Evolutionary conservation across 306 rosid species (phyloP).

Genomic region (Prinsepia uniflora): DNA sequence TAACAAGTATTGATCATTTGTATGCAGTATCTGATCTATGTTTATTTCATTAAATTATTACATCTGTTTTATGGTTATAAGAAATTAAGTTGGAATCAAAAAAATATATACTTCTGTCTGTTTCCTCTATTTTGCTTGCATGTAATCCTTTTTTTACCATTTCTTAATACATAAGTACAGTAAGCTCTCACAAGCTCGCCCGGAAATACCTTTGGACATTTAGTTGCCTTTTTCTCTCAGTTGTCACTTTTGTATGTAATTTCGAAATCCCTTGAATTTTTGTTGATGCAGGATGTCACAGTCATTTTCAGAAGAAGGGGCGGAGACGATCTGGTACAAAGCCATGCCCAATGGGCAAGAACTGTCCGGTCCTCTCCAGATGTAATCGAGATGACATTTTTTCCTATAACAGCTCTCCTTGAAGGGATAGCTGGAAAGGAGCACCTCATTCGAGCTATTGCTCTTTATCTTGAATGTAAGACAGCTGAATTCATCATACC

Average conservation of each 20-base stretch:
- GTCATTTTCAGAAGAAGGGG: conserved; percentile 88
- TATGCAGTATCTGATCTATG: neutral
- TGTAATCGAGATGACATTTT: conserved; percentile 67
- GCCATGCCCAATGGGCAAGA: conserved; percentile 59
- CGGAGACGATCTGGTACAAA: conserved; percentile 85
- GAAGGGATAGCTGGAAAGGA: conserved; percentile 58
- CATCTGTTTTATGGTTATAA: neutral
- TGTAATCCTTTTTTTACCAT: neutral
- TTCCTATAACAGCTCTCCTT: conserved; percentile 63
- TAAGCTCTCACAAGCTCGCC: neutral
- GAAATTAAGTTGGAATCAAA: neutral
- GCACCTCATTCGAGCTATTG: conserved; percentile 61
- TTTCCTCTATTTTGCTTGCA: neutral
- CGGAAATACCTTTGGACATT: neutral
- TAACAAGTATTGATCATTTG: conserved; percentile 5
- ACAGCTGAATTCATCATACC: conserved; percentile 14
- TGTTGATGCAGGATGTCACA: conserved; percentile 58
- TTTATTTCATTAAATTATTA: neutral
- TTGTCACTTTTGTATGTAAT: neutral
- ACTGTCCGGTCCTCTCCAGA: conserved; percentile 65
- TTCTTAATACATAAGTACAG: conserved; percentile 3
- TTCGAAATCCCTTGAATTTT: neutral
- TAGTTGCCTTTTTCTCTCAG: neutral
- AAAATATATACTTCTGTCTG: neutral
- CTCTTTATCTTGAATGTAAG: conserved; percentile 88